Conservation (phyloP, 331 rosid species). For the Acacia concinna region DNA sequence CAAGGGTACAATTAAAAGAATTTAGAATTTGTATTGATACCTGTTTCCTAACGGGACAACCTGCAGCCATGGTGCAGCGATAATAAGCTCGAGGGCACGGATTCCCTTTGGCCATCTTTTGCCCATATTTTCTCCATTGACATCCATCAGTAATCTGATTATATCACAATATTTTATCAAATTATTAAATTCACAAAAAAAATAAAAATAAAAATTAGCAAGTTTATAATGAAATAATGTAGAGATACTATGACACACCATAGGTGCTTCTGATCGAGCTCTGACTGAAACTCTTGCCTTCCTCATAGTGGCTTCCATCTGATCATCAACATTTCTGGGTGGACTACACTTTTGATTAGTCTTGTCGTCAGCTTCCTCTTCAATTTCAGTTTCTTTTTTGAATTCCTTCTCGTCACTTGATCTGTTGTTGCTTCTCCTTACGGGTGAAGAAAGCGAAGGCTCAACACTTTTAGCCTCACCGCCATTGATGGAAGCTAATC, state of each 20-base stretch:
- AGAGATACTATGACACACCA: slow-evolving; percentile 38
- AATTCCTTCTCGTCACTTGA: slow-evolving; percentile 45
- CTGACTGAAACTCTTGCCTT: slow-evolving; percentile 83
- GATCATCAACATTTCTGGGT: slow-evolving; percentile 61
- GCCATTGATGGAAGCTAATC: slow-evolving; percentile 39
- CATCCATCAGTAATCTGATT: slow-evolving; percentile 81
- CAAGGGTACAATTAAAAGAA: not conserved
- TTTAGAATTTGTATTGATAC: slow-evolving; percentile 18
- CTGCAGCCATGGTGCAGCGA: slow-evolving; percentile 72
- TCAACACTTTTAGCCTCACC: slow-evolving; percentile 35
- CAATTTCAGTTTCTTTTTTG: slow-evolving; percentile 33
- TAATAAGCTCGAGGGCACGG: slow-evolving; percentile 94
- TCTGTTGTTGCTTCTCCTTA: slow-evolving; percentile 41
- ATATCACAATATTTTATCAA: not conserved
- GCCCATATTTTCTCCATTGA: slow-evolving; percentile 97
- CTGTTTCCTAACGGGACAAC: slow-evolving; percentile 92
- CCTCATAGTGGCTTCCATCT: slow-evolving; percentile 76
- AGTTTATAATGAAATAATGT: not conserved
- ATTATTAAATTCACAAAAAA: not conserved
- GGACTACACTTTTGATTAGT: slow-evolving; percentile 49
- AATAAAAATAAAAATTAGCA: not conserved
- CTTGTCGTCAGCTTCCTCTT: slow-evolving; percentile 48
- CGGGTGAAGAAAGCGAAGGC: slow-evolving; percentile 49
- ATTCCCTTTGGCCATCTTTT: slow-evolving; percentile 89
- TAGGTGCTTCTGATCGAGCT: slow-evolving; percentile 70